These are phyloP conservation scores for Boletus sp. DNA, from an alignment of 768 basidiomycete genomes.

Conservation along the genomic window DNA sequence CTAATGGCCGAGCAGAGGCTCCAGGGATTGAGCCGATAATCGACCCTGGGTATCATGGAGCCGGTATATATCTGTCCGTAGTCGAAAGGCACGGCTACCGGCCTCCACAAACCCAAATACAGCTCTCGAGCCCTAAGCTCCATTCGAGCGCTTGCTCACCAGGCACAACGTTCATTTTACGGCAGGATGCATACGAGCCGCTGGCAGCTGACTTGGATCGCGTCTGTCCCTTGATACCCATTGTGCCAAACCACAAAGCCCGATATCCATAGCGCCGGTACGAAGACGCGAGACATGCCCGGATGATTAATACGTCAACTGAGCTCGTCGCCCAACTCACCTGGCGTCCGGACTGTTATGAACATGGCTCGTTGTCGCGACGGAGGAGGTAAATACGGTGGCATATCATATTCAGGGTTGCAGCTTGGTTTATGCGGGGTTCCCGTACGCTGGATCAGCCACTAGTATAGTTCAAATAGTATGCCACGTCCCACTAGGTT, in stretches of 20 bases:
- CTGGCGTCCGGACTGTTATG: background rate
- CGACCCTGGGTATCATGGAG: background rate
- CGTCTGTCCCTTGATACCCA: background rate
- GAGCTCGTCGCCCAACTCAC: background rate
- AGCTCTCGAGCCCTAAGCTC: background rate
- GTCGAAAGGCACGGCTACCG: slow-evolving; percentile 5
- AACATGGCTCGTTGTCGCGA: background rate
- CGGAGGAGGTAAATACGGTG: background rate
- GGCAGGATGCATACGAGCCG: slow-evolving; percentile 3
- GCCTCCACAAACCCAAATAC: slow-evolving; percentile 9
- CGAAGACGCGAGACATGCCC: background rate
- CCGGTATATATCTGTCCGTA: slow-evolving; percentile 4
- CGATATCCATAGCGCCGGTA: background rate
- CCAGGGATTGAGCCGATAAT: background rate
- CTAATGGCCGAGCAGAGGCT: background rate
- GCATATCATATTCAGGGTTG: background rate
- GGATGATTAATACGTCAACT: background rate
- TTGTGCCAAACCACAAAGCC: background rate
- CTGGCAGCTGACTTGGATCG: slow-evolving; percentile 6
- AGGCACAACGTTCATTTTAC: slow-evolving; percentile 19
- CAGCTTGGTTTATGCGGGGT: background rate
- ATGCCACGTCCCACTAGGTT: too few relatives aligned
- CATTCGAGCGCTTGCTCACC: slow-evolving; percentile 5
- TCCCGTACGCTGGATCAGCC: background rate
- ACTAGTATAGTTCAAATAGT: background rate